Base-by-base conservation (phyloP, 140 eudicot species). In the Senecio squalidus region DNA sequence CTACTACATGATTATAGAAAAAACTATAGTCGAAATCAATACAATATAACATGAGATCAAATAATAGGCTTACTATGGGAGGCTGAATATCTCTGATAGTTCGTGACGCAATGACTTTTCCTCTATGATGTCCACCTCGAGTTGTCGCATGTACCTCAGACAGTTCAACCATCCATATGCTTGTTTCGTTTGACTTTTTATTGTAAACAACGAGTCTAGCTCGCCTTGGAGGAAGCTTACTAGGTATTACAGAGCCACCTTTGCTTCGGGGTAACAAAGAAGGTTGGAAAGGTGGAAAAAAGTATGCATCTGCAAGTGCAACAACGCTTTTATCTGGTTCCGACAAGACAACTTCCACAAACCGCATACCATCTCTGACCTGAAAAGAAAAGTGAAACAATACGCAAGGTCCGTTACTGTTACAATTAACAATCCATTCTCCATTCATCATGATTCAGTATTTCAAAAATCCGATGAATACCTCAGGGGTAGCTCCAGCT, bases 401-500 rank as follows among this genome's bases (percentile, higher is more conserved):
- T n/a, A n/a, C n/a, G n/a, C n/a, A n/a, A n/a, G n/a, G n/a, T n/a
- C n/a, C n/a, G n/a, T n/a, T n/a, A n/a, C n/a, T 1, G 13, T 20
- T 29, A 39, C 46, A 29, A 36, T 57, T 60, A 60, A 53, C 58
- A 31, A 29, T 28, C 5, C 40, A 36, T 13, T 54, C 69, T 66
- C 44, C 21, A 58, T 9, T 30, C 9, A 30, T 30, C 8, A 30
- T 2, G 36, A 30, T 30, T 30, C 8, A 30, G 9, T 30, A 30
- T 30, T 4, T 4, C 36, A 30, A 30, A 4, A 3, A 30, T 30
- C 36, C 36, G 9, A 30, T 8, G 24, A 28, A 43, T 38, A 90
- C 97, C 97, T 90, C 97, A 51, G 97, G 95, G 51, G 90, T 90
- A 16, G 89, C 94, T 52, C 97, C 97, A 80, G 97, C 97, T 48